phyloP scores from a whole-genome alignment of 2,329 filamentous ascomycete species.

The Ceratocystis lukuohia region DNA sequence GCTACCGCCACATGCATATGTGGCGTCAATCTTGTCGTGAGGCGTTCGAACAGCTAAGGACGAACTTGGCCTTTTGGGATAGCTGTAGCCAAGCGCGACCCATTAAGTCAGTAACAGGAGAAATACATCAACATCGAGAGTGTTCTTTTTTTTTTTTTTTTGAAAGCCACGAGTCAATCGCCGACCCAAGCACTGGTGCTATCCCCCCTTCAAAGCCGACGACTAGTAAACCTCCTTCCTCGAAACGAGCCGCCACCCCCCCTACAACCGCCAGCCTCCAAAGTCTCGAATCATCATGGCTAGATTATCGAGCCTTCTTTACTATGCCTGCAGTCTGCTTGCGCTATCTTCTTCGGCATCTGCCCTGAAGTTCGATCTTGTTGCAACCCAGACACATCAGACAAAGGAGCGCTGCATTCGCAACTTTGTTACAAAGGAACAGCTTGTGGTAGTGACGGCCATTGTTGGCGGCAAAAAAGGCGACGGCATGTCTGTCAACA shows the following conservation, averaged over 20 bases:
- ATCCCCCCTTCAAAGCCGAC: not conserved
- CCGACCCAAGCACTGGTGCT: not conserved
- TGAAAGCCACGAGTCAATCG: not conserved
- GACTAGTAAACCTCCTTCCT: not conserved
- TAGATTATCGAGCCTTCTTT: conserved; percentile 32
- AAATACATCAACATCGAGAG: not conserved
- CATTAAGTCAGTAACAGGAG: not conserved
- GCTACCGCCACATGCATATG: not conserved
- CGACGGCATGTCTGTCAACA: conserved; percentile 86
- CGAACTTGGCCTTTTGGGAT: conserved; percentile 13
- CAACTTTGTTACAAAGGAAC: conserved; percentile 88
- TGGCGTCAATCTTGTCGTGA: not conserved
- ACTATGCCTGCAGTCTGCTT: conserved; percentile 44
- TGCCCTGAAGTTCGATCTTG: conserved; percentile 88
- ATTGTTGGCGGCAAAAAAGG: conserved; percentile 74
- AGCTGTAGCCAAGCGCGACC: conserved; percentile 8
- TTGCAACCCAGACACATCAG: conserved; percentile 45
- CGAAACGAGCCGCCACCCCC: not conserved
- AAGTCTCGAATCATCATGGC: conserved; percentile 10
- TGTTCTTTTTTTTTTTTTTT: not conserved
- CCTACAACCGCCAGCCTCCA: not conserved
- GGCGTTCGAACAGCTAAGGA: conserved; percentile 12
- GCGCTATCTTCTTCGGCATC: conserved; percentile 40
- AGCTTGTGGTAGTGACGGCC: conserved; percentile 87
- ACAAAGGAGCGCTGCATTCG: conserved; percentile 80